phyloP scores from a whole-genome alignment of 2,329 filamentous ascomycete species.

The Venturia asperata region DNA sequence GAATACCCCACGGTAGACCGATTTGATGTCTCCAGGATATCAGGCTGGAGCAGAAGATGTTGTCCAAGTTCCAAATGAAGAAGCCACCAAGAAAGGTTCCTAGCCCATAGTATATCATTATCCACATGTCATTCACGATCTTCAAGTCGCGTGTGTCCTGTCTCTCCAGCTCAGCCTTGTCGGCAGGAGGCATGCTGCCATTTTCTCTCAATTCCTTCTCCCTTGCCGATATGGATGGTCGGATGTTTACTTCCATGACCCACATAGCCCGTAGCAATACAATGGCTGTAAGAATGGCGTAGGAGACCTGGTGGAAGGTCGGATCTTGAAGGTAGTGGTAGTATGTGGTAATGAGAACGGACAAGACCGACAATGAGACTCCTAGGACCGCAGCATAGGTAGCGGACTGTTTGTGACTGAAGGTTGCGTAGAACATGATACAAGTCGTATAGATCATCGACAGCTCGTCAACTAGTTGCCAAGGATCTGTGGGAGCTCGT shows the following conservation, averaged over 20 bases:
- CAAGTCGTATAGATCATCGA: conserved; percentile 68
- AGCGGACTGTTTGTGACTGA: conserved; percentile 51
- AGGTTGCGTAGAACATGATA: conserved; percentile 65
- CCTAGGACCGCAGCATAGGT: conserved; percentile 49
- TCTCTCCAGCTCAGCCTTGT: conserved; percentile 33
- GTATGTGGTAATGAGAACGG: conserved; percentile 64
- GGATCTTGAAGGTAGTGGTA: conserved; percentile 81
- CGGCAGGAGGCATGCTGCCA: conserved; percentile 27
- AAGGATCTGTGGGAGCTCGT: conserved; percentile 46
- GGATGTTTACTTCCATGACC: conserved; percentile 63
- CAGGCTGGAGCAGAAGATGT: conserved; percentile 62
- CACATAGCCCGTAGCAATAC: conserved; percentile 69
- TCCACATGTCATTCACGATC: conserved; percentile 65
- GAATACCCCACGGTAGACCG: conserved; percentile 70
- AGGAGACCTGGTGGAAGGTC: conserved; percentile 74
- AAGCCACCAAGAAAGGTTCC: conserved; percentile 68
- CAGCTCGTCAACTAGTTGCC: conserved; percentile 64
- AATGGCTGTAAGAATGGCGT: conserved; percentile 62
- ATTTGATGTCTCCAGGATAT: conserved; percentile 59
- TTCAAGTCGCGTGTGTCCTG: conserved; percentile 50
- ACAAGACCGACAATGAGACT: conserved; percentile 45
- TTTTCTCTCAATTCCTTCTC: conserved; percentile 32
- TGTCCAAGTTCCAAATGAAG: conserved; percentile 72
- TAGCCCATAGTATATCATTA: conserved; percentile 62
- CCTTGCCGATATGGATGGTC: conserved; percentile 46